A percentile compares a stretch with the other conserved stretches of the same genome.
phyloP scores from a whole-genome alignment of 2,329 filamentous ascomycete species.

The Scytalidium lignicola region DNA sequence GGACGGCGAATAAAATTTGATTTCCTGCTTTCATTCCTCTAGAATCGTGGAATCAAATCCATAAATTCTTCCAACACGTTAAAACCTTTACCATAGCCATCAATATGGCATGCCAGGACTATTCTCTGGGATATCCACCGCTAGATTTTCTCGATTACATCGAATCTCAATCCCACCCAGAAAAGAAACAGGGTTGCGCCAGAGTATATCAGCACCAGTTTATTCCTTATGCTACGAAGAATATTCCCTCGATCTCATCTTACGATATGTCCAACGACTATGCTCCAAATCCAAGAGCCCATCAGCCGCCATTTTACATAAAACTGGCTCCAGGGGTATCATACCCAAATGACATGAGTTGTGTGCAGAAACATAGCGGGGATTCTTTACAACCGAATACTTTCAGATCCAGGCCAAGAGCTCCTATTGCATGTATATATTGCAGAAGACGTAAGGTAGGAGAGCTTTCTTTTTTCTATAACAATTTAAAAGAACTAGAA shows the following conservation, averaged over 20 bases:
- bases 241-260: conserved; percentile 25
- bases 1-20: no score
- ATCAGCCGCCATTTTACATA: conserved; percentile 21
- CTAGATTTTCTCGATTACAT: conserved; percentile 17
- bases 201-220: conserved; percentile 24
- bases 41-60: no score
- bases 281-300: conserved; percentile 17
- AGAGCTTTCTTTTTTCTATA: neutral
- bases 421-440: conserved; percentile 56
- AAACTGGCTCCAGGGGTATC: conserved; percentile 9
- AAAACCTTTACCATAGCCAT: no score
- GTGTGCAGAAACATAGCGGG: conserved; percentile 19
- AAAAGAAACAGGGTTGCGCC: conserved; percentile 27
- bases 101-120: conserved; percentile 26
- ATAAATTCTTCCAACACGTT: no score
- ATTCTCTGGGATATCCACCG: conserved; percentile 22
- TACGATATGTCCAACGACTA: conserved; percentile 25
- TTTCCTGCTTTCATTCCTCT: no score
- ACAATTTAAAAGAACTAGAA: no score
- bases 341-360: conserved; percentile 21
- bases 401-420: conserved; percentile 47
- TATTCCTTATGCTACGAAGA: conserved; percentile 15
- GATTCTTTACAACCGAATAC: conserved; percentile 23
- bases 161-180: conserved; percentile 21
- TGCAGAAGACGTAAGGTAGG: conserved; percentile 54